Evolutionary conservation across 148 eudicot species (phyloP), one percentile per base, ranked within the genome.

Genomic region (Vaccinium darrowii): DNA sequence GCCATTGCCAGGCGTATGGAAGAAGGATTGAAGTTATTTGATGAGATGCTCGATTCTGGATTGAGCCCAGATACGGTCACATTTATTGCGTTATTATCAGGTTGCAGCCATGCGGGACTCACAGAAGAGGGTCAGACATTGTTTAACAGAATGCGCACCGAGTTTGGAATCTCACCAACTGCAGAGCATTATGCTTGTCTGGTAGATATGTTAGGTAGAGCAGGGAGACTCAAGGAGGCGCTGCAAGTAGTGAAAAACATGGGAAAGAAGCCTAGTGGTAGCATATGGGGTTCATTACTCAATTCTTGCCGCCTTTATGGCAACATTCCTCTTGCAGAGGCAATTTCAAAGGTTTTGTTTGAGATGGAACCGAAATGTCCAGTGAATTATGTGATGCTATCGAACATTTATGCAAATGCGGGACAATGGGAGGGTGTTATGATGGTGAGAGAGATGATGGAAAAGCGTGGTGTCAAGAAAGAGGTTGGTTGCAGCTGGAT

Each of bases 111-210:
- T 71, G 63, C 73, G 1, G 84, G 89, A 39, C 86, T 86, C 39
- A 75, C 71, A 75, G 36, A 60, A 13, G 90, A 86, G 25, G 91
- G 91, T 5, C 65, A 30, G 56, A 56, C 18, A 19, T 76, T 88
- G 52, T 88, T 90, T 82, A 82, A 86, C 53, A 83, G 82, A 77
- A 91, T 91, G 92, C 30, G 15, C 4, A 19, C 47, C 11, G 84
- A 87, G 19, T 89, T 88, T 84, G 86, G 87, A 2, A 74, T 86
- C 3, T 54, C 84, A 3, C 90, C 88, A 47, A 78, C 30, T 62
- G 36, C 88, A 80, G 91, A 91, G 89, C 91, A 89, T 82, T 89
- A 89, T 82, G 91, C 90, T 78, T 89, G 91, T 84, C 83, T 91
- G 76, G 91, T 88, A 13, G 92, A 89, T 87, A 67, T 89, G 21